Base-by-base conservation (phyloP, 2,329 filamentous ascomycete species). In the Colletotrichum tofieldiae region DNA sequence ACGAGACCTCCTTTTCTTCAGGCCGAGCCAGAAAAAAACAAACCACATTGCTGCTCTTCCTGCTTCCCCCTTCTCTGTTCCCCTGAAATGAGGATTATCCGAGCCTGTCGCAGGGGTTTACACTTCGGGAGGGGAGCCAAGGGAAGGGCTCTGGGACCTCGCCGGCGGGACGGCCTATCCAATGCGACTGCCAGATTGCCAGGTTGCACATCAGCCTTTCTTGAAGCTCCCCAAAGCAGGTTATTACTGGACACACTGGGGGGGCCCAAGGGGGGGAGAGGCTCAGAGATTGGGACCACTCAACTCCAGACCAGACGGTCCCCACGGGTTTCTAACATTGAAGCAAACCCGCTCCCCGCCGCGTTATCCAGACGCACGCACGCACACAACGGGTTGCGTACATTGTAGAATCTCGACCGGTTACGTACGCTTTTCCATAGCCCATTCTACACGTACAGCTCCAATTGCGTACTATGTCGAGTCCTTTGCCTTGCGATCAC, bases 51-150 rank as follows among this genome's bases (percentile, higher is more conserved):
- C 51, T n/a, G 32, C 32, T 39, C 20, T 18, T 54, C 43, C 58
- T 51, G 45, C 37, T 43, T n/a, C 51, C 35, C 47, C 52, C 9
- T 55, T 32, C 18, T 62, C 47, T 35, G 16, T 41, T 29, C 56
- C 56, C 65, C 70, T 72, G 52, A 72, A 72, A 72, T 72, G 60
- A 72, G 60, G 70, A 72, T 72, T 69, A 61, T 65, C 70, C 70
- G 59, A 55, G 32, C 59, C 59, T 72, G 65, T 47, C 59, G 59
- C 60, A 72, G 60, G 70, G 70, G 70, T 56, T 35, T 56, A 16
- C 32, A 9, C 32, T 37, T 56, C 52, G 23, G 32, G 20, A 43
- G 61, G 49, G 35, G 39, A 45, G 61, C 49, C 49, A 64, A 64
- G 61, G 20, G 49, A 64, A 55, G 61, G 49, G 35, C 43, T 64